These are phyloP conservation scores for Suaeda aralocaspica DNA, from an alignment of 148 eudicot species.

Conservation along the genomic window DNA sequence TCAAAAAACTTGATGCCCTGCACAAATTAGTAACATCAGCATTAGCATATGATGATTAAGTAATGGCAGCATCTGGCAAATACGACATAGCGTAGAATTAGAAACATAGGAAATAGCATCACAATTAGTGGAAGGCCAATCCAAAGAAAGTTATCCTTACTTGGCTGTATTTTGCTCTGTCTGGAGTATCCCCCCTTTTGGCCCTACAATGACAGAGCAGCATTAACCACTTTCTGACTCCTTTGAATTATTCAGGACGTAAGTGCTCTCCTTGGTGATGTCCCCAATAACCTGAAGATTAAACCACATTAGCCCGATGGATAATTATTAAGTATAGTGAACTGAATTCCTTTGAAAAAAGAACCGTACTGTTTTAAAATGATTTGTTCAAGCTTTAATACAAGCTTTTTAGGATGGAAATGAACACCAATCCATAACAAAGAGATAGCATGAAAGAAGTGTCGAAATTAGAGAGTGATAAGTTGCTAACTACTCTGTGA, in stretches of 20 bases:
- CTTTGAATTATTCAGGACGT: constrained; percentile 75
- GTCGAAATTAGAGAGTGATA: no score
- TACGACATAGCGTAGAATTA: neutral
- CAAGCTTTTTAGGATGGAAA: no score
- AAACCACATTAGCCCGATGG: constrained; percentile 1
- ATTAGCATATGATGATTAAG: neutral
- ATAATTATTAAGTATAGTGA: no score
- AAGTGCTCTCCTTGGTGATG: constrained; percentile 79
- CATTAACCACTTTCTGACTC: constrained; percentile 83
- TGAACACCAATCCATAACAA: no score
- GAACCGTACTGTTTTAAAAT: no score
- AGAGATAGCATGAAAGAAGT: no score
- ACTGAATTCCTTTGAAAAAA: no score
- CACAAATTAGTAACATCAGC: constrained; percentile 25
- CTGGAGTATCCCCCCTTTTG: constrained; percentile 98
- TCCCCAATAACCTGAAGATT: constrained; percentile 76
- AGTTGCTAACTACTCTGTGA: no score
- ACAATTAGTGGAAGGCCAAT: neutral
- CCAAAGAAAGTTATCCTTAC: constrained; percentile 31
- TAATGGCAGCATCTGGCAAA: neutral
- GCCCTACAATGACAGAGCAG: constrained; percentile 95
- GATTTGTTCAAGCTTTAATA: no score
- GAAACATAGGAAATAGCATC: neutral
- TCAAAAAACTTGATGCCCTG: constrained; percentile 99
- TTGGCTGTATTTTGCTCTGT: constrained; percentile 92